Conservation (phyloP, 2,329 filamentous ascomycete genomes). For the Didymella keratinophila region DNA sequence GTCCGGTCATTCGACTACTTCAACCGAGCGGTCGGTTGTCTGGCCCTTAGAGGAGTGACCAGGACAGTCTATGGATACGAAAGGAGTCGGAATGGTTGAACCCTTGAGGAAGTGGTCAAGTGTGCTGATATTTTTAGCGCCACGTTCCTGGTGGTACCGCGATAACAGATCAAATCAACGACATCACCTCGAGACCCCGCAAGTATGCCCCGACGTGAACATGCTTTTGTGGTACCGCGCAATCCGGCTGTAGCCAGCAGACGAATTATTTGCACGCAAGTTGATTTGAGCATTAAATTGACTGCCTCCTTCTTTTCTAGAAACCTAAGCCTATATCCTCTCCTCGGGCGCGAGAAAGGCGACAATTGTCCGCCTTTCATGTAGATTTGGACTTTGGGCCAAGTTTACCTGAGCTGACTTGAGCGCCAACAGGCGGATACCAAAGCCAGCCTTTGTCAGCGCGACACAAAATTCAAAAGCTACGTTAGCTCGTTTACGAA, state of each 20-base stretch:
- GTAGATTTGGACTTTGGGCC: too few relatives aligned
- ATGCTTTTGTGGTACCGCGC: too few relatives aligned
- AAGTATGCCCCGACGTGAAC: background rate
- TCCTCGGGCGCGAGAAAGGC: too few relatives aligned
- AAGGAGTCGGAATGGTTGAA: background rate
- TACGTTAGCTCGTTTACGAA: background rate
- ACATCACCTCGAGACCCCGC: background rate
- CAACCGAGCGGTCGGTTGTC: background rate
- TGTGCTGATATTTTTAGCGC: background rate
- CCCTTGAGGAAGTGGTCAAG: background rate
- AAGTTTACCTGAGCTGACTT: conserved; percentile 1
- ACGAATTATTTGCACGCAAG: too few relatives aligned
- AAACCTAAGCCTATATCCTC: too few relatives aligned
- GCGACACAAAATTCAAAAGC: background rate
- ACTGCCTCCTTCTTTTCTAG: too few relatives aligned
- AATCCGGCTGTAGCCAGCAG: too few relatives aligned
- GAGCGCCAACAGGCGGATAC: background rate
- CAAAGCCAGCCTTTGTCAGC: background rate
- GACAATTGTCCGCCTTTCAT: too few relatives aligned
- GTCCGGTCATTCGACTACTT: background rate
- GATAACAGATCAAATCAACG: background rate
- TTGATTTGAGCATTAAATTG: too few relatives aligned
- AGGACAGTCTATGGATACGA: background rate
- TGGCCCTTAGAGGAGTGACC: background rate
- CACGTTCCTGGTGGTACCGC: background rate